Conservation (phyloP, 2,329 filamentous ascomycete species). For the Alternaria brassicicola region DNA sequence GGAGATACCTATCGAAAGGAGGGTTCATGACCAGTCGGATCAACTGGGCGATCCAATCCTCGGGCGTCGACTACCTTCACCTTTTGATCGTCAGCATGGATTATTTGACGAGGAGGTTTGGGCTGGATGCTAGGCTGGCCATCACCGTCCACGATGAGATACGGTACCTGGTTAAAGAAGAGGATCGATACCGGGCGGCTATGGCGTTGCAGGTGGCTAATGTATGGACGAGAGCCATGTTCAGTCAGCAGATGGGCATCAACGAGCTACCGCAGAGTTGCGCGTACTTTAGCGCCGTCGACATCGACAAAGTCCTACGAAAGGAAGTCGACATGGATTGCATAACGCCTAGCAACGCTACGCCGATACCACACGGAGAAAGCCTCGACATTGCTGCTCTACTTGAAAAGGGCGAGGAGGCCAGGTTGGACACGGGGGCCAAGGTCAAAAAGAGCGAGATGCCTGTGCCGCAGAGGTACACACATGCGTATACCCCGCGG, state of each 20-base stretch:
- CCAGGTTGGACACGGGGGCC: constrained; percentile 70
- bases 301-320: constrained; percentile 92
- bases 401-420: constrained; percentile 71
- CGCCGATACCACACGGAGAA: constrained; percentile 81
- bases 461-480: constrained; percentile 60
- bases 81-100: constrained; percentile 94
- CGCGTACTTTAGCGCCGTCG: constrained; percentile 93
- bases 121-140: constrained; percentile 80
- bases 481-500: constrained; percentile 74
- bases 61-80: constrained; percentile 95
- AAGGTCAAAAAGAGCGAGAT: constrained; percentile 64
- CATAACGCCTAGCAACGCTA: constrained; percentile 84
- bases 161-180: constrained; percentile 82
- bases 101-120: constrained; percentile 84
- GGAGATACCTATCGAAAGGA: constrained; percentile 83
- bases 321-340: constrained; percentile 99
- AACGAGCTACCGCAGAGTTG: constrained; percentile 91
- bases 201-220: constrained; percentile 95
- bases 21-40: constrained; percentile 95
- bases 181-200: constrained; percentile 86
- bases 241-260: constrained; percentile 94
- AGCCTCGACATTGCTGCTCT: constrained; percentile 82
- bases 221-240: constrained; percentile 97
- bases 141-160: constrained; percentile 99
- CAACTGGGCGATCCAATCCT: constrained; percentile 99